A percentile compares a stretch with the other conserved stretches of the same genome.
Evolutionary conservation across 1,284 basidiomycete species (phyloP).

Genomic region (Apiotrichum veenhuisii): DNA sequence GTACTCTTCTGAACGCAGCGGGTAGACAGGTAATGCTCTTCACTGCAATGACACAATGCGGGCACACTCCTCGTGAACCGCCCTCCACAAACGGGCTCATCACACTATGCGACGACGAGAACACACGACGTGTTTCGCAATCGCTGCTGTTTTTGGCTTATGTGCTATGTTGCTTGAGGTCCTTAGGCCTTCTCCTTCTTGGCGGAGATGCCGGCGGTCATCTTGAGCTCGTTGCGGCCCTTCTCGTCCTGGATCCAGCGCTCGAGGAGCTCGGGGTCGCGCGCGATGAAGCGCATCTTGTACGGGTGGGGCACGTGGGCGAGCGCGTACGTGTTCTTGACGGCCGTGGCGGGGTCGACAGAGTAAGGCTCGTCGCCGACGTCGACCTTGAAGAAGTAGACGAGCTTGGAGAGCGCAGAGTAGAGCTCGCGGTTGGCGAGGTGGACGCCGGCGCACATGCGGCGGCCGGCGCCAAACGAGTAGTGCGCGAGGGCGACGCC

Average conservation of each 20-base stretch:
- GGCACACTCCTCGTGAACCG: too few relatives aligned
- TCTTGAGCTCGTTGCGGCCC: constrained; percentile 17
- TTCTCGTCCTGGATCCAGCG: constrained; percentile 21
- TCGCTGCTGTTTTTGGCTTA: too few relatives aligned
- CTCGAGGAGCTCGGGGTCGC: constrained; percentile 18
- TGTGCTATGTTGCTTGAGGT: not conserved
- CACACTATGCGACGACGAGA: too few relatives aligned
- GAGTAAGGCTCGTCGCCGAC: constrained; percentile 15
- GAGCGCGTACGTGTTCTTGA: constrained; percentile 12
- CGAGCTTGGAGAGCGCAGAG: constrained; percentile 18
- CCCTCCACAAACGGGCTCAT: too few relatives aligned
- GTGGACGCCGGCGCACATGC: constrained; percentile 23
- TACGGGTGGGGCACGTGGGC: constrained; percentile 5
- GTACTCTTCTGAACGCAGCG: too few relatives aligned
- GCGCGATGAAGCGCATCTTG: constrained; percentile 21
- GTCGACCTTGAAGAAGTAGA: constrained; percentile 22
- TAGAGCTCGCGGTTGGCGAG: constrained; percentile 24
- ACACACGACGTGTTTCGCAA: too few relatives aligned
- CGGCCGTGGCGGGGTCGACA: constrained; percentile 17
- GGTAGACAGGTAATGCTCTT: too few relatives aligned
- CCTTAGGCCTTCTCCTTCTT: not conserved
- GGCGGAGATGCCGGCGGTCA: constrained; percentile 5
- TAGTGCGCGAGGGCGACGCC: constrained; percentile 14
- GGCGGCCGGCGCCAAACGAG: constrained; percentile 21
- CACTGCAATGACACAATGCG: too few relatives aligned